Evolutionary conservation across 2,329 filamentous ascomycete species (phyloP).

Genomic region (Phialemonium atrogriseum): DNA sequence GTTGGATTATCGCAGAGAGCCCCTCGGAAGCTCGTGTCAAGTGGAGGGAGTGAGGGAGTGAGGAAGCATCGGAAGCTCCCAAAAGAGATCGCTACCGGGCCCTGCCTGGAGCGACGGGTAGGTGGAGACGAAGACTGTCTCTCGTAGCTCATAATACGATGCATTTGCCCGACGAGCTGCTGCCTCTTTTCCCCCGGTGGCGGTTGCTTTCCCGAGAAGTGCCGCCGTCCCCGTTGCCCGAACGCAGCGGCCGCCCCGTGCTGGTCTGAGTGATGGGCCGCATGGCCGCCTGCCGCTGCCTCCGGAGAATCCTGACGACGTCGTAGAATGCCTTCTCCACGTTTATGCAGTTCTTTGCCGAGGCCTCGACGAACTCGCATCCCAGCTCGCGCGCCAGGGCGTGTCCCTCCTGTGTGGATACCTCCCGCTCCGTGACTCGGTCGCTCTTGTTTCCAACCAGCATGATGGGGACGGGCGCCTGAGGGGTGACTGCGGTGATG

Average conservation of each 20-base stretch:
- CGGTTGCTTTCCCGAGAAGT: conserved; percentile 20
- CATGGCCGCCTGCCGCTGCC: conserved; percentile 27
- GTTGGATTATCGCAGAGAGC: conserved; percentile 2
- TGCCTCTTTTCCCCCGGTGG: too few relatives aligned
- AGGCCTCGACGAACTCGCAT: conserved; percentile 95
- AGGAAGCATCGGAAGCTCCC: neutral
- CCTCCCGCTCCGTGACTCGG: conserved; percentile 88
- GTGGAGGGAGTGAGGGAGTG: neutral
- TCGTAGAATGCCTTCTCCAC: conserved; percentile 98
- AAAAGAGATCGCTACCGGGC: neutral
- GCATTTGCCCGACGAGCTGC: conserved; percentile 21
- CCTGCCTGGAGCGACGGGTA: neutral
- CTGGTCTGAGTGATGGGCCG: conserved; percentile 11
- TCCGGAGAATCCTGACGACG: conserved; percentile 82
- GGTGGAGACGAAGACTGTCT: neutral
- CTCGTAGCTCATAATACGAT: conserved; percentile 30
- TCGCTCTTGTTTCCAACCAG: conserved; percentile 98
- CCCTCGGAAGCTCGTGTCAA: neutral
- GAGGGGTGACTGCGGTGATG: conserved; percentile 49
- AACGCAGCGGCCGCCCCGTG: conserved; percentile 1
- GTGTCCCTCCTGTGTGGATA: conserved; percentile 92
- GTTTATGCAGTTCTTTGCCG: conserved; percentile 96
- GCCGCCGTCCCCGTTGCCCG: conserved; percentile 13
- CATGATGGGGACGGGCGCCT: conserved; percentile 84
- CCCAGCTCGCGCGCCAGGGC: conserved; percentile 85